Evolutionary conservation across 352 stramenopile species (phyloP), one percentile per base, ranked within the genome.

Genomic region (Blastocystis hominis): DNA sequence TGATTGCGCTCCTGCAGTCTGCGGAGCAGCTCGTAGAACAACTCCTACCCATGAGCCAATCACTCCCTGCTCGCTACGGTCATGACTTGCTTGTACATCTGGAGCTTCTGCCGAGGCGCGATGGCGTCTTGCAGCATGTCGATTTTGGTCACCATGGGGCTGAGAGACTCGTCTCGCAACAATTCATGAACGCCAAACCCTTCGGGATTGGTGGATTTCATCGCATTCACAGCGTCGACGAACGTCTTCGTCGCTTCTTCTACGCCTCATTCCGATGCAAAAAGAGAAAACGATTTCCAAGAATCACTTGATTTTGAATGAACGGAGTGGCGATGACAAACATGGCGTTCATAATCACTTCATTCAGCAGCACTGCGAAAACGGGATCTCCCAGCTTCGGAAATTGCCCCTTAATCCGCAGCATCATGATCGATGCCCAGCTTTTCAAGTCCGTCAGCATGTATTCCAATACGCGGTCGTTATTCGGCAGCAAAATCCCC

Each of bases 311-410:
- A 42, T 72, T 40, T 30, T 84, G 72, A 17, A 84, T n/a, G 9
- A 84, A 17, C 20, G 72, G 72, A 13, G 72, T 40, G 2, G 72
- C 55, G 36, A 66, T 50, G 34, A 84, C 53, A 40, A 84, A 84
- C 44, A 84, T 24, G 2, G 72, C 72, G 17, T 84, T 64, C n/a
- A 53, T 69, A 13, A 84, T 20, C 4, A 53, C 62, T 17, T 46
- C 7, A n/a, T 84, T 50, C 3, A 84, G 17, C 36, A 84, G 44
- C 30, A 66, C 44, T 9, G 56, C 24, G 55, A 84, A 84, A 5
- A 84, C 0, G 44, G 72, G 72, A 15, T 84, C 47, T 9, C 30
- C 24, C 54, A 84, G 47, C n/a, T 30, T 2, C 3, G 50, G 15
- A 40, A 84, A 84, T 7, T 84, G 47, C 17, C 6, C 50, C 2